Evolutionary conservation across 2,329 filamentous ascomycete genomes (phyloP).

Genomic region (Pseudogymnoascus destructans): DNA sequence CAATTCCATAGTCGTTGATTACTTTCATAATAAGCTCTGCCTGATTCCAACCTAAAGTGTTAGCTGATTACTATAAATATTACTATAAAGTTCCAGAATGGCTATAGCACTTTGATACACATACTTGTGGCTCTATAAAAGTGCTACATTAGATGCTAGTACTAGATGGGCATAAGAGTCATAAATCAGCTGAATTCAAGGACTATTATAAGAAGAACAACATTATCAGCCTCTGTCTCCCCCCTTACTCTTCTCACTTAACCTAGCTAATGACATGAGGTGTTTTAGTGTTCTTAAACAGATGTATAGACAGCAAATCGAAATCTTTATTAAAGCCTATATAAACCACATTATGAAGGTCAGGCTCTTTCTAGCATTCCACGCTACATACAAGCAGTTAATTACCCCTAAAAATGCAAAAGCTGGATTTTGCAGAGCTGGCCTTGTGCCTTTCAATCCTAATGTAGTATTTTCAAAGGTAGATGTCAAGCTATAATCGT

Average conservation of each 20-base stretch:
- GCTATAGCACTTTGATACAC: slow-evolving; percentile 25
- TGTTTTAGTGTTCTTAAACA: slow-evolving; percentile 29
- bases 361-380: slow-evolving; percentile 22
- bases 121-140: slow-evolving; percentile 20
- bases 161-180: no score
- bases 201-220: slow-evolving; percentile 26
- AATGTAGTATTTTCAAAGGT: slow-evolving; percentile 26
- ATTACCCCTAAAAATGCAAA: slow-evolving; percentile 24
- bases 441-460: slow-evolving; percentile 25
- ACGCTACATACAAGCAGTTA: slow-evolving; percentile 19
- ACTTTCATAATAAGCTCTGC: no score
- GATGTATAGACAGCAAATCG: slow-evolving; percentile 24
- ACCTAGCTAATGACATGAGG: slow-evolving; percentile 28
- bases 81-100: slow-evolving; percentile 23
- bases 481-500: slow-evolving; percentile 16
- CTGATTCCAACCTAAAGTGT: no score
- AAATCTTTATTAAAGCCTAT: no score
- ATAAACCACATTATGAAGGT: slow-evolving; percentile 25
- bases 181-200: slow-evolving; percentile 28
- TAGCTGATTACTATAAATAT: no score
- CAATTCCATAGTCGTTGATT: no score
- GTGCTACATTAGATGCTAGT: slow-evolving; percentile 23
- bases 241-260: slow-evolving; percentile 19
- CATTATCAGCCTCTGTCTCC: slow-evolving; percentile 30
- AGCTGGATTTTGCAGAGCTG: slow-evolving; percentile 24